Percentiles rank a stretch among this genome's conserved stretches.
Evolutionary conservation across 2,329 filamentous ascomycete genomes (phyloP).

Genomic region (Rhytidhysteron rufulum): DNA sequence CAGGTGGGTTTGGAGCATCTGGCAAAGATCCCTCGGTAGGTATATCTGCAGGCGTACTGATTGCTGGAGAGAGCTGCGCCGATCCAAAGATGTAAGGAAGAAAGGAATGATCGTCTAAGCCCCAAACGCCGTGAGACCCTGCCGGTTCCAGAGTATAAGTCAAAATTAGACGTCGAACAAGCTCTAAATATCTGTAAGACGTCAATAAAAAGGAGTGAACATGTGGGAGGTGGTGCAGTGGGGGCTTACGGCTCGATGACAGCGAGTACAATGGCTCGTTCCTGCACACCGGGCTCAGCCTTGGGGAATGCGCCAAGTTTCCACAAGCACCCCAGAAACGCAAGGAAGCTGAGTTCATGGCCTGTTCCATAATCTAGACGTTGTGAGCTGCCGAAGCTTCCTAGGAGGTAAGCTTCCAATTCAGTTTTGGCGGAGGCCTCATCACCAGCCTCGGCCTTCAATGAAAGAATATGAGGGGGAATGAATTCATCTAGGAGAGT

Average conservation of each 20-base stretch:
- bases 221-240: slow-evolving; percentile 1
- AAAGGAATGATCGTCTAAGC: slow-evolving; percentile 95
- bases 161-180: slow-evolving; percentile 78
- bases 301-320: slow-evolving; percentile 76
- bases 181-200: slow-evolving; percentile 63
- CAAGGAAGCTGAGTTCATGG: slow-evolving; percentile 91
- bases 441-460: slow-evolving; percentile 19
- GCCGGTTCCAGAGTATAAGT: slow-evolving; percentile 93
- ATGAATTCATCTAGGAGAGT: slow-evolving; percentile 57
- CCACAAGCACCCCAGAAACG: slow-evolving; percentile 87
- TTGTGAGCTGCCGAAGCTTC: slow-evolving; percentile 82
- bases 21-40: slow-evolving; percentile 75
- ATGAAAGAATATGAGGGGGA: slow-evolving; percentile 44
- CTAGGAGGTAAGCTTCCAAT: slow-evolving; percentile 73
- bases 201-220: slow-evolving; percentile 7
- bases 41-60: slow-evolving; percentile 53
- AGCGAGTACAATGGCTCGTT: slow-evolving; percentile 76
- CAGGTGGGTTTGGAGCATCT: slow-evolving; percentile 63
- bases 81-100: slow-evolving; percentile 93
- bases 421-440: slow-evolving; percentile 58
- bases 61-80: slow-evolving; percentile 78
- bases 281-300: slow-evolving; percentile 54
- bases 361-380: slow-evolving; percentile 93
- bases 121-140: slow-evolving; percentile 96
- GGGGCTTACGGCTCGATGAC: slow-evolving; percentile 73